These are phyloP conservation scores for Eutypa lata DNA, from an alignment of 2,329 filamentous ascomycete genomes.

Conservation along the genomic window DNA sequence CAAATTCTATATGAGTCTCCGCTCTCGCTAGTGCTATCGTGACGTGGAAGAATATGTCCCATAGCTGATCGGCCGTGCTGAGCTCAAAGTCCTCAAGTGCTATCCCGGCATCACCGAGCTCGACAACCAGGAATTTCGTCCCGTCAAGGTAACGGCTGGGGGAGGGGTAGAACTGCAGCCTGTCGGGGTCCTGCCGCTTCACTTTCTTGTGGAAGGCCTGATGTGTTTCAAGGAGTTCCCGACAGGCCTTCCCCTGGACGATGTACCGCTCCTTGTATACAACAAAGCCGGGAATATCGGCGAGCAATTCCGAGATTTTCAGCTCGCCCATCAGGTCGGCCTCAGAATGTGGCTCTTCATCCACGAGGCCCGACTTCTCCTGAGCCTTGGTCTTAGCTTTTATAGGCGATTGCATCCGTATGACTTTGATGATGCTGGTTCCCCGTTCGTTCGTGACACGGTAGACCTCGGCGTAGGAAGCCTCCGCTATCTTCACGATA, in stretches of 20 bases:
- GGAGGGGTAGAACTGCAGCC: slow-evolving; percentile 60
- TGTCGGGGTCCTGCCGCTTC: slow-evolving; percentile 53
- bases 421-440: slow-evolving; percentile 64
- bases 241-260: slow-evolving; percentile 53
- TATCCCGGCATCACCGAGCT: slow-evolving; percentile 60
- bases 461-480: slow-evolving; percentile 65
- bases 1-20: slow-evolving; percentile 56
- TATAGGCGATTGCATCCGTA: slow-evolving; percentile 57
- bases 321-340: slow-evolving; percentile 57
- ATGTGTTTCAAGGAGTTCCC: slow-evolving; percentile 56
- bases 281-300: slow-evolving; percentile 63
- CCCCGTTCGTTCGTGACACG: slow-evolving; percentile 57
- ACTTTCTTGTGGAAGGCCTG: slow-evolving; percentile 52
- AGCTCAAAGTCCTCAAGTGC: slow-evolving; percentile 59
- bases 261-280: slow-evolving; percentile 64
- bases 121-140: slow-evolving; percentile 59
- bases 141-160: slow-evolving; percentile 57
- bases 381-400: slow-evolving; percentile 57
- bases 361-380: slow-evolving; percentile 50
- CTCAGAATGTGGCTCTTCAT: slow-evolving; percentile 56
- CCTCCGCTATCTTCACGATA: slow-evolving; percentile 64
- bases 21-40: slow-evolving; percentile 59
- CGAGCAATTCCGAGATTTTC: slow-evolving; percentile 60
- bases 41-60: slow-evolving; percentile 62
- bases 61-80: slow-evolving; percentile 47